Evolutionary conservation across 1,284 basidiomycete genomes (phyloP), one percentile per base, ranked within the genome.

Genomic region (Malassezia sympodialis): DNA sequence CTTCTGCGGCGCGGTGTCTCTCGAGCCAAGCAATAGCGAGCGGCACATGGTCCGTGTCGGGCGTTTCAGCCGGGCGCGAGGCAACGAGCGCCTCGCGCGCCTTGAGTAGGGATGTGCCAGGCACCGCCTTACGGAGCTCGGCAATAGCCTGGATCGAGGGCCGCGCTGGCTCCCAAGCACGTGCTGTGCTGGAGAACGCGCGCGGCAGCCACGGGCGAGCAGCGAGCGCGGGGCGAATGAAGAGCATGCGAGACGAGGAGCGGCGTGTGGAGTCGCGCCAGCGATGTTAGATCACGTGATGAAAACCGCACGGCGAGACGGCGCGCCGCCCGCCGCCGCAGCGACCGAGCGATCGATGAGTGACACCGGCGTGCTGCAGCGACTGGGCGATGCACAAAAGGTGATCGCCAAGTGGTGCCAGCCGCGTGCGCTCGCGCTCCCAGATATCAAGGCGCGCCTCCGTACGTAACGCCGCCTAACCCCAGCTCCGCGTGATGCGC

Each of bases 61-160:
- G 59, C 0, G 51, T 30, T 0, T 44, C n/a, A 4, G 59, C 3
- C 7, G 62, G 15, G 8, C 64, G 61, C 31, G 83, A 81, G 24
- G 83, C 82, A 47, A 78, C 75, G 53, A 96, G 84, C 2, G 91
- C 90, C 75, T 93, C 87, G 47, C 86, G 83, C 44, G 90, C 91
- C 77, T 90, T 89, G 43, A 83, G 80, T 68, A 94, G 83, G 12
- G 87, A 87, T 49, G 87, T 88, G 41, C 76, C 71, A 0, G 69
- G 79, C 63, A 84, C 82, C 57, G 80, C 79, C 76, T 86, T 87
- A 55, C 91, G 84, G 31, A 96, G 82, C 75, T 89, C 83, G 2
- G 86, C 85, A 59, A 96, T 85, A 60, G 90, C 83, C 60, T 85
- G 83, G 53, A 87, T 79, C 28, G 84, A 62, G 0, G 69, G 68